Base-by-base conservation (phyloP, 129 eudicot species). In the Artemisia annua region DNA sequence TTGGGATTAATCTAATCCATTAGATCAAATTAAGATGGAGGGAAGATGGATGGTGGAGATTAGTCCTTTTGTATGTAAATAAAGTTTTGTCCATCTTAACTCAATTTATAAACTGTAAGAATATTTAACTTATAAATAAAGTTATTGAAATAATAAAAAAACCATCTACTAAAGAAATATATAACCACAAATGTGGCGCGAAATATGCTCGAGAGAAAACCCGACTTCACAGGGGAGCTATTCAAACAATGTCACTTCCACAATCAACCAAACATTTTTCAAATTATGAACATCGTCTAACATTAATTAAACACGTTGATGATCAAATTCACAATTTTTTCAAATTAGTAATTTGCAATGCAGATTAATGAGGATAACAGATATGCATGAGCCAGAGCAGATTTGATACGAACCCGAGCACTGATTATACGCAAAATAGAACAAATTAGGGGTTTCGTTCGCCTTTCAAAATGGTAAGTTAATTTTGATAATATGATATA, bases 211-310 rank as follows among this genome's bases (percentile, higher is more conserved):
- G 43, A 30, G 70, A 75, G 50, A 18, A 54, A 56, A 64, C 43
- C 75, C 80, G 77, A 70, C 16, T 61, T 57, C 67, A 69, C 69
- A 74, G 77, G 74, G 78, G 67, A 75, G 76, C 72, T 46, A 53
- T 69, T 69, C 43, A 32, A 75, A 69, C 84, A 69, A 75, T 80
- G 84, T 63, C 80, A 73, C 79, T 52, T 66, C 75, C 76, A 61
- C 74, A 79, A 66, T 49, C 79, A 52, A 73, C 67, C 76, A 75
- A 17, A 74, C 76, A 61, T 44, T 76, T 52, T 8, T 56, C 51
- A 75, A 54, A 35, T 13, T 58, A 52, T 44, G 54, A 46, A 16
- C 49, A 26, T 12, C 61, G 1, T 28, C 43, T 32, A 32, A 32
- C 43, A 5, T 32, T 5, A 32, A 5, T 32, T 32, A 32, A 5